Conservation (phyloP, 2,329 filamentous ascomycete genomes). For the Aphanocladium album region DNA sequence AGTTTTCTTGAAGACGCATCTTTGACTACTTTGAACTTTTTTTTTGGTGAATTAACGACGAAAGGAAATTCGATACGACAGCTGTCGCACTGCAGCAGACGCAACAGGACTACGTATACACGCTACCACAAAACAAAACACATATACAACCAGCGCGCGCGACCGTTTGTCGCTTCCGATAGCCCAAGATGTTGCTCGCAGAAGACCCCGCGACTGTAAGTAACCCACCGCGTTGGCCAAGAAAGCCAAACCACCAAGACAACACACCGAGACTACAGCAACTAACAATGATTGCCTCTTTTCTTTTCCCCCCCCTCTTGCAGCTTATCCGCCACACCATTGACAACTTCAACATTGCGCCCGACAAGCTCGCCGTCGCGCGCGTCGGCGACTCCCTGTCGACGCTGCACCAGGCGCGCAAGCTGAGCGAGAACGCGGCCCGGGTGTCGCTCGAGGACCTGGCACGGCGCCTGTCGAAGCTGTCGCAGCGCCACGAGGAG, state of each 20-base stretch:
- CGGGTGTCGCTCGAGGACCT: slow-evolving; percentile 66
- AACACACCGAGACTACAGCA: too few relatives aligned
- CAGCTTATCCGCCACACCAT: slow-evolving; percentile 90
- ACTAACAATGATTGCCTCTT: too few relatives aligned
- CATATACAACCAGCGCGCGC: not conserved
- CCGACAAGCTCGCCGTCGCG: slow-evolving; percentile 77
- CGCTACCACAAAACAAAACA: not conserved
- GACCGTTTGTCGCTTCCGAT: not conserved
- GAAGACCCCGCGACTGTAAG: slow-evolving; percentile 83
- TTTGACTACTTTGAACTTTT: too few relatives aligned
- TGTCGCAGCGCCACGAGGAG: slow-evolving; percentile 72
- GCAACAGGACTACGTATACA: not conserved
- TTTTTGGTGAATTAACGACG: too few relatives aligned
- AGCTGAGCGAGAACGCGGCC: slow-evolving; percentile 67
- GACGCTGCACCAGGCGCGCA: slow-evolving; percentile 78
- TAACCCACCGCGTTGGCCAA: not conserved
- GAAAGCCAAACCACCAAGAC: too few relatives aligned
- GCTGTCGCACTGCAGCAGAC: not conserved
- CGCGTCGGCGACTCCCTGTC: slow-evolving; percentile 80
- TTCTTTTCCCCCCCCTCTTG: not conserved
- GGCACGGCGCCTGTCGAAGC: slow-evolving; percentile 67
- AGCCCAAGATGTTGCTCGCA: slow-evolving; percentile 75
- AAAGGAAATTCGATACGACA: not conserved
- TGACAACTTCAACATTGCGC: slow-evolving; percentile 88
- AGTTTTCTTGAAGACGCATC: not conserved